Percentiles rank a stretch among this genome's conserved stretches.
Evolutionary conservation across 1,284 basidiomycete species (phyloP).

Genomic region (Marasmius sp.): DNA sequence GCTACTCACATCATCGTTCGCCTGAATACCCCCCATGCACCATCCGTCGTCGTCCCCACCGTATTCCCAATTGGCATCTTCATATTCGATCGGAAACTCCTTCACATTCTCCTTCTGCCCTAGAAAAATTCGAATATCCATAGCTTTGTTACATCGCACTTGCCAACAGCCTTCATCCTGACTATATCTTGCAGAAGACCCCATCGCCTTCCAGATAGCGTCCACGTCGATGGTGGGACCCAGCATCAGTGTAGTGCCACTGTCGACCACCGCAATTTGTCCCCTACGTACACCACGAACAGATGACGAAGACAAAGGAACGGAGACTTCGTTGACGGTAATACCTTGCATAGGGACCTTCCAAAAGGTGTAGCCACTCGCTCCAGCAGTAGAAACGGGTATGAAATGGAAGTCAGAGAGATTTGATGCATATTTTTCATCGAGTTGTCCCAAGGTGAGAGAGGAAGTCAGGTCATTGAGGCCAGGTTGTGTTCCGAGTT

Average conservation of each 20-base stretch:
- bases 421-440: slow-evolving; percentile 37
- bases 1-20: slow-evolving; percentile 45
- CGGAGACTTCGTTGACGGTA: slow-evolving; percentile 40
- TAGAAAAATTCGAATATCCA: slow-evolving; percentile 46
- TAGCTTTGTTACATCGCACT: slow-evolving; percentile 48
- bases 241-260: slow-evolving; percentile 58
- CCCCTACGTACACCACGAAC: slow-evolving; percentile 35
- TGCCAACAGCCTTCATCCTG: slow-evolving; percentile 43
- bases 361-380: slow-evolving; percentile 53
- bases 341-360: slow-evolving; percentile 49
- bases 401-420: slow-evolving; percentile 36
- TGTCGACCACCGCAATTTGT: slow-evolving; percentile 56
- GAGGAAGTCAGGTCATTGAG: slow-evolving; percentile 37
- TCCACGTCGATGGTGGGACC: slow-evolving; percentile 52
- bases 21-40: slow-evolving; percentile 61
- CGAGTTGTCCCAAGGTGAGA: slow-evolving; percentile 52
- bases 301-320: slow-evolving; percentile 45
- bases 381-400: slow-evolving; percentile 40
- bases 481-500: slow-evolving; percentile 39
- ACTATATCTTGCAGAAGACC: slow-evolving; percentile 40
- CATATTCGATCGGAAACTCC: slow-evolving; percentile 51
- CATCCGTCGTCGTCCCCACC: slow-evolving; percentile 40
- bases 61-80: slow-evolving; percentile 52
- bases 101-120: slow-evolving; percentile 35
- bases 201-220: slow-evolving; percentile 48